A percentile compares a stretch with the other conserved stretches of the same genome.
These are phyloP conservation scores for Komagataella phaffii DNA, from an alignment of 805 yeast species.

Conservation along the genomic window DNA sequence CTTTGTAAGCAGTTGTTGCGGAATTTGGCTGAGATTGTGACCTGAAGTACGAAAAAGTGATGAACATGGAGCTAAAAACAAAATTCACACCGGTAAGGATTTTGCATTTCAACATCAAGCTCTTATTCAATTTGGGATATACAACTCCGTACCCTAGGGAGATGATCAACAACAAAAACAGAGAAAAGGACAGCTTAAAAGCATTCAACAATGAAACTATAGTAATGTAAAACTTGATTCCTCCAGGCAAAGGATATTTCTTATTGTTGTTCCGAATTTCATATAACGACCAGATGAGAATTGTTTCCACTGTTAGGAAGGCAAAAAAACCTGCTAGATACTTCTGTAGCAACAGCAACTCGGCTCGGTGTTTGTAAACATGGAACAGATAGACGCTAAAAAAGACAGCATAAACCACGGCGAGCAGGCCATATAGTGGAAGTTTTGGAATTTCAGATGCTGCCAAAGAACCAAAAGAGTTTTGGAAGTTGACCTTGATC, in stretches of 20 bases:
- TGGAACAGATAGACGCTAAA: slow-evolving; percentile 77
- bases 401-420: slow-evolving; percentile 72
- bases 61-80: slow-evolving; percentile 36
- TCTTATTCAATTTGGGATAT: slow-evolving; percentile 66
- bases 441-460: slow-evolving; percentile 88
- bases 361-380: slow-evolving; percentile 74
- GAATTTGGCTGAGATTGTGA: slow-evolving; percentile 18
- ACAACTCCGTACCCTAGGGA: slow-evolving; percentile 93
- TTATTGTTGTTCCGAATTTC: slow-evolving; percentile 57
- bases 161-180: slow-evolving; percentile 75
- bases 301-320: slow-evolving; percentile 72
- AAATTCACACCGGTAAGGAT: slow-evolving; percentile 45
- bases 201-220: slow-evolving; percentile 72
- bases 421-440: slow-evolving; percentile 76
- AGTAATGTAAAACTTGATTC: slow-evolving; percentile 60
- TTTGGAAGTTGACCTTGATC: slow-evolving; percentile 72
- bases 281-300: slow-evolving; percentile 84
- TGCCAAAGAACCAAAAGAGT: slow-evolving; percentile 80
- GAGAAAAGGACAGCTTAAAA: slow-evolving; percentile 72
- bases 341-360: slow-evolving; percentile 79
- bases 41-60: slow-evolving; percentile 28
- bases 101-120: slow-evolving; percentile 59
- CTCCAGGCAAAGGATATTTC: slow-evolving; percentile 18
- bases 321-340: slow-evolving; percentile 79
- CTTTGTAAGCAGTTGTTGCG: slow-evolving; percentile 11